Base-by-base conservation (phyloP, 768 basidiomycete genomes). In the Mycena amicta region DNA sequence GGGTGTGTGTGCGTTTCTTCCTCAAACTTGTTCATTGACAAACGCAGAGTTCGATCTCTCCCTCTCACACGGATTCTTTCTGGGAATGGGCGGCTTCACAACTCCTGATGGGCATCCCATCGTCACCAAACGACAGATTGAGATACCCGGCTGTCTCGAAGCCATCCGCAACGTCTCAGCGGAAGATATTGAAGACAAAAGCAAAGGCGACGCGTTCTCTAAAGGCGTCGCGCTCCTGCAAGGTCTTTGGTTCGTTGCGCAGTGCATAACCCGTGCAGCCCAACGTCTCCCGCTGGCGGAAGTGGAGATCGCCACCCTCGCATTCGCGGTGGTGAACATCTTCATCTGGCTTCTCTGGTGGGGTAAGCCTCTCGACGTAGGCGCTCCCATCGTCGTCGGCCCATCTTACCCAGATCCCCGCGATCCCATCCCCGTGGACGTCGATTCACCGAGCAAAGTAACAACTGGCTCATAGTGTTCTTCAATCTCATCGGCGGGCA, bases 291-390 rank as follows among this genome's bases (percentile, higher is more conserved):
- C 71, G 2, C 46, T 75, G 12, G 75, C 73, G 6, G 68, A 74
- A 30, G 66, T 78, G 15, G 74, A 79, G 58, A 58, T 76, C 15
- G 60, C 70, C 4, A 79, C 77, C 1, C 27, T 76, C 25, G 74
- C 70, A 0, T 74, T 73, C 49, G 70, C 69, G 3, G 39, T 67
- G 3, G 59, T 77, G 26, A 75, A 70, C 30, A 59, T 68, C 13
- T 56, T 68, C 11, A 70, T 66, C 13, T 77, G 75, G 57, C 30
- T 52, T 1, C 47, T 74, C 1, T 78, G 78, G 77, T 77, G 73
- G 76, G 33, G 69, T 28, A 80, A 80, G 62, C 78, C 77, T 2
- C 66, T 72, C 12, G 70, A 73, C 53, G 71, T 77, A 0, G 61
- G 59, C 8, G 60, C 57, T 6, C 70, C 65, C 2, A 60, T 74